Percentiles rank a stretch among this genome's conserved stretches.
Evolutionary conservation across 345 rosid genomes (phyloP).

Genomic region (Lumnitzera racemosa): DNA sequence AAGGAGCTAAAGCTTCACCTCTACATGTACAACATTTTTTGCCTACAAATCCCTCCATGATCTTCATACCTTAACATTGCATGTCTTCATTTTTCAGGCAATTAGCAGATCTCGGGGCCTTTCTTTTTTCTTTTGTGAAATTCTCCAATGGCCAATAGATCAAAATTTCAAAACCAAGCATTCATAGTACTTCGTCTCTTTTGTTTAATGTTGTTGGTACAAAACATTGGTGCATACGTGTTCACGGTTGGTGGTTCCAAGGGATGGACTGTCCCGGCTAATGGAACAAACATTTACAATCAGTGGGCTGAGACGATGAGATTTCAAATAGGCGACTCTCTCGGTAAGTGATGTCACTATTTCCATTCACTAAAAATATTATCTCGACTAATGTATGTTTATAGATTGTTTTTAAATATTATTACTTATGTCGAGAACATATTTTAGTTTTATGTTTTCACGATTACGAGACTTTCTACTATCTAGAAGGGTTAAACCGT

Average conservation of each 20-base stretch:
- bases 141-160: constrained; percentile 16
- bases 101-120: neutral
- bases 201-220: constrained; percentile 30
- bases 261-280: constrained; percentile 56
- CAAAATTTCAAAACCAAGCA: neutral
- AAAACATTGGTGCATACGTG: constrained; percentile 39
- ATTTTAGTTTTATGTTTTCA: too few relatives aligned
- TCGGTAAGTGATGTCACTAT: constrained; percentile 33
- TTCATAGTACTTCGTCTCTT: constrained; percentile 26
- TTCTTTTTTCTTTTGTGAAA: neutral
- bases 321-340: constrained; percentile 72
- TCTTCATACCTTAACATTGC: constrained; percentile 15
- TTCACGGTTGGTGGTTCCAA: constrained; percentile 51
- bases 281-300: constrained; percentile 21
- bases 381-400: neutral
- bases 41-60: constrained; percentile 51
- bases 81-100: neutral
- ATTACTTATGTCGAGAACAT: too few relatives aligned
- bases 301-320: constrained; percentile 76
- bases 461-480: too few relatives aligned
- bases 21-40: constrained; percentile 28
- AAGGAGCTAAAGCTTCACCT: constrained; percentile 39
- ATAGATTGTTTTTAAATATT: neutral
- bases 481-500: too few relatives aligned
- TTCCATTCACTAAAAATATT: neutral